Percentiles rank a stretch among this genome's conserved stretches.
Conservation (phyloP, 2,329 filamentous ascomycete genomes). For the Colletotrichum lindemuthianum region DNA sequence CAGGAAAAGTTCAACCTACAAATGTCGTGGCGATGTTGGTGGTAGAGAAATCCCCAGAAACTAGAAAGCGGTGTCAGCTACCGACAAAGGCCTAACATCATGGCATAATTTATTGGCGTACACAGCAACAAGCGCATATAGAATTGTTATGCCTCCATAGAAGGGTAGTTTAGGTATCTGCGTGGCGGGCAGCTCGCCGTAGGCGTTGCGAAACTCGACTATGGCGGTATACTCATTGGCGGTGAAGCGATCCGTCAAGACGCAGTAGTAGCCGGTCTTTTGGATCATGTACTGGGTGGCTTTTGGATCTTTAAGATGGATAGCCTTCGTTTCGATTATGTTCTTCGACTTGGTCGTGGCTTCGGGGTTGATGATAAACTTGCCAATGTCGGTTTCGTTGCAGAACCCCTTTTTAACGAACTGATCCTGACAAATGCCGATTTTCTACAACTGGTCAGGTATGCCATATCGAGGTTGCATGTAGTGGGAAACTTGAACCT, state of each 20-base stretch:
- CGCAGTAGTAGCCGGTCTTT: constrained; percentile 96
- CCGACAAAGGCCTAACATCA: background rate
- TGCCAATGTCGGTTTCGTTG: constrained; percentile 79
- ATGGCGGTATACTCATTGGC: constrained; percentile 78
- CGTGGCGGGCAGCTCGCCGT: constrained; percentile 92
- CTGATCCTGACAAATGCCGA: constrained; percentile 77
- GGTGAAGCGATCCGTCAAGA: constrained; percentile 79
- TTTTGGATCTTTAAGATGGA: constrained; percentile 80
- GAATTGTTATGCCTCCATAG: constrained; percentile 92
- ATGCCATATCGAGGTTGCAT: background rate
- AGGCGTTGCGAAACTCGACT: constrained; percentile 94
- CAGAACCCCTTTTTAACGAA: constrained; percentile 77
- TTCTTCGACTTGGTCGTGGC: constrained; percentile 76
- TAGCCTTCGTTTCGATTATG: constrained; percentile 79
- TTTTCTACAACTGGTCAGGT: constrained; percentile 50
- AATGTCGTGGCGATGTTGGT: constrained; percentile 91
- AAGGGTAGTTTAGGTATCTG: constrained; percentile 98
- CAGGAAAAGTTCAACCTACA: background rate
- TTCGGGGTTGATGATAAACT: constrained; percentile 84
- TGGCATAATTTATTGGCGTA: constrained; percentile 50
- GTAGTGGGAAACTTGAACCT: constrained; percentile 39
- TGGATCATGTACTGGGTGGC: constrained; percentile 85
- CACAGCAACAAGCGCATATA: constrained; percentile 86
- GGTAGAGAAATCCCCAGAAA: constrained; percentile 96
- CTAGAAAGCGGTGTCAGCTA: constrained; percentile 49